These are phyloP conservation scores for Fraxinus cuspidata DNA, from an alignment of 257 asterid species.

Conservation along the genomic window DNA sequence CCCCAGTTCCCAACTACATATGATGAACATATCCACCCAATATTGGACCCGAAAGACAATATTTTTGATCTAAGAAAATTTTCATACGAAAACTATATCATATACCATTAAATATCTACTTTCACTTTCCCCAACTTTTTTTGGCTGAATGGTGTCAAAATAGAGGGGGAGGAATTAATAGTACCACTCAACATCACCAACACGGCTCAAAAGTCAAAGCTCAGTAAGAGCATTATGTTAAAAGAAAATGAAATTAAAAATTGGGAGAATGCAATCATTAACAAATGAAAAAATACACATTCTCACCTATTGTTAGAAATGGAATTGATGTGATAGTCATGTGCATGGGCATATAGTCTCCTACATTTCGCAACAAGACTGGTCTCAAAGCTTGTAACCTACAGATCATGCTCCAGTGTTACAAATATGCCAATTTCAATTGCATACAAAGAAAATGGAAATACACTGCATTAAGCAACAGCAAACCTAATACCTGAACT, in stretches of 20 bases:
- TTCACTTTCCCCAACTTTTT: neutral
- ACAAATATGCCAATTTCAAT: constrained; percentile 16
- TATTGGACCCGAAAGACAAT: neutral
- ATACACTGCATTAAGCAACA: constrained; percentile 5
- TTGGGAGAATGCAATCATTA: neutral
- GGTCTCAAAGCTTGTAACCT: constrained; percentile 87
- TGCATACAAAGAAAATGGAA: constrained; percentile 18
- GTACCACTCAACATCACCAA: neutral
- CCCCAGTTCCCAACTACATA: constrained; percentile 4
- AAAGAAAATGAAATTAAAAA: constrained; percentile 3
- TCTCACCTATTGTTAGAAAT: constrained; percentile 94
- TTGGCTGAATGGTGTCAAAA: constrained; percentile 2
- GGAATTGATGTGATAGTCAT: constrained; percentile 97
- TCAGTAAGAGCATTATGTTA: neutral
- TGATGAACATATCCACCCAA: neutral
- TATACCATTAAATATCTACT: neutral
- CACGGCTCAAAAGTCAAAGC: neutral
- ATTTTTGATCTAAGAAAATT: neutral
- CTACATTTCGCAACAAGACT: constrained; percentile 90
- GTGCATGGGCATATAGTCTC: constrained; percentile 98
- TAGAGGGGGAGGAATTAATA: constrained; percentile 8
- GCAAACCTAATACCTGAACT: neutral
- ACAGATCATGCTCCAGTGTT: constrained; percentile 26
- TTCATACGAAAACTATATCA: neutral
- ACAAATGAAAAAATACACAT: constrained; percentile 1